Evolutionary conservation across 2,329 filamentous ascomycete genomes (phyloP).

Genomic region (Hypomyces perniciosus): DNA sequence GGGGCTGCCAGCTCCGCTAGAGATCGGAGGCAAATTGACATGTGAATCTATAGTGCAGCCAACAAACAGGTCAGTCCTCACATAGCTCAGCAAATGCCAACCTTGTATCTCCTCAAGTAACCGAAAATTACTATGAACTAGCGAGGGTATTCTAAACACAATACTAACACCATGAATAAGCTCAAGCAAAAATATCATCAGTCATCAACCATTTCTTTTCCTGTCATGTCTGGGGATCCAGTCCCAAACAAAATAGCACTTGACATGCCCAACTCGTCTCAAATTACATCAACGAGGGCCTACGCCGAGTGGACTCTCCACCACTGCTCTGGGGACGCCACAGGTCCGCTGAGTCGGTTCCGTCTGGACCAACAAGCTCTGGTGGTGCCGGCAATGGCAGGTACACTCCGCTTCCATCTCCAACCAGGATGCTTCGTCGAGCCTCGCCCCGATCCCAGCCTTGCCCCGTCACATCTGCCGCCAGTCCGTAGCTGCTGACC

Average conservation of each 20-base stretch:
- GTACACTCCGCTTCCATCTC: conserved; percentile 46
- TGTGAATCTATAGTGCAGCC: too few species aligned
- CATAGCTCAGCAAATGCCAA: too few species aligned
- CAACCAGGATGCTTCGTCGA: conserved; percentile 49
- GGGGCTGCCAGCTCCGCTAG: too few species aligned
- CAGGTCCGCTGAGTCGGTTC: conserved; percentile 17
- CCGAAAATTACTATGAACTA: too few species aligned
- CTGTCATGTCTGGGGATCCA: not conserved
- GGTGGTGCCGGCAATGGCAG: conserved; percentile 41
- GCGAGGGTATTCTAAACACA: not conserved
- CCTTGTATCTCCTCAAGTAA: too few species aligned
- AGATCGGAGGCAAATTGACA: too few species aligned
- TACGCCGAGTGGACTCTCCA: conserved; percentile 5
- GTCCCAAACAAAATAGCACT: not conserved
- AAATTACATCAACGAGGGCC: not conserved
- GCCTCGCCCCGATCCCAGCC: conserved; percentile 49
- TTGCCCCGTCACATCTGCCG: conserved; percentile 42
- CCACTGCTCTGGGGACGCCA: conserved; percentile 21
- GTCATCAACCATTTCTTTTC: not conserved
- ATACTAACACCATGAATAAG: not conserved
- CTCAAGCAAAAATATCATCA: not conserved
- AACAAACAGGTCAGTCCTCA: too few species aligned
- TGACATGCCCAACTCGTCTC: too few species aligned
- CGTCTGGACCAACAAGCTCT: not conserved
- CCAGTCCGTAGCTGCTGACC: conserved; percentile 52